Conservation (phyloP, 495 filamentous ascomycete species). For the Penicillium fimorum region DNA sequence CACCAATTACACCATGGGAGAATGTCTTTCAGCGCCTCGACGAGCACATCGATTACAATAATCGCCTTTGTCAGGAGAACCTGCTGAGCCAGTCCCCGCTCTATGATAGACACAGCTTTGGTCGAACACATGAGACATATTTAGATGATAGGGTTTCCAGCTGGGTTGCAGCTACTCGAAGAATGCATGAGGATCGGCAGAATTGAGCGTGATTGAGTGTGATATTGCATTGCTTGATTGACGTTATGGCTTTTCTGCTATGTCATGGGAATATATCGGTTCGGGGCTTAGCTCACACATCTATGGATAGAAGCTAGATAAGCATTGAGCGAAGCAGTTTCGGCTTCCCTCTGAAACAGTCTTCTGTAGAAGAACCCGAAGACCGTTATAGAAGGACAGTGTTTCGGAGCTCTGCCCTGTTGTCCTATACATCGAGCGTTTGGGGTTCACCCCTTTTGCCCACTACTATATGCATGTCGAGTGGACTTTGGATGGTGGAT, state of each 20-base stretch:
- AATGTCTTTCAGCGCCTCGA: slow-evolving; percentile 2
- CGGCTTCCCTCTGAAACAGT: not conserved
- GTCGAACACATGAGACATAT: not conserved
- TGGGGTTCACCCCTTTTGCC: not conserved
- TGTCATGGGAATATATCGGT: not conserved
- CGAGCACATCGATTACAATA: not conserved
- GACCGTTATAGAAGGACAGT: not conserved
- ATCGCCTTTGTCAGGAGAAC: not conserved
- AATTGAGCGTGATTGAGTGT: not conserved
- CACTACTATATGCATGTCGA: not conserved
- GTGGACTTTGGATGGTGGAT: not conserved
- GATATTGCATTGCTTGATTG: not conserved
- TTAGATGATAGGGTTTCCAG: slow-evolving; percentile 4
- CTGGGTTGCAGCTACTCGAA: slow-evolving; percentile 1
- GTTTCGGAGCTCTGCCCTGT: not conserved
- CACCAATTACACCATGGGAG: not conserved
- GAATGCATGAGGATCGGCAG: not conserved
- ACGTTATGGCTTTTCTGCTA: not conserved
- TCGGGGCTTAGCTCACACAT: not conserved
- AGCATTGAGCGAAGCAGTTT: not conserved
- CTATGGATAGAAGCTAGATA: not conserved
- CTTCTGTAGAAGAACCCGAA: not conserved
- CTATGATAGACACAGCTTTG: slow-evolving; percentile 5
- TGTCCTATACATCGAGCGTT: not conserved
- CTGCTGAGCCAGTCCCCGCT: not conserved